Conservation (phyloP, 2,329 filamentous ascomycete genomes). For the Fusarium ramigenum region DNA sequence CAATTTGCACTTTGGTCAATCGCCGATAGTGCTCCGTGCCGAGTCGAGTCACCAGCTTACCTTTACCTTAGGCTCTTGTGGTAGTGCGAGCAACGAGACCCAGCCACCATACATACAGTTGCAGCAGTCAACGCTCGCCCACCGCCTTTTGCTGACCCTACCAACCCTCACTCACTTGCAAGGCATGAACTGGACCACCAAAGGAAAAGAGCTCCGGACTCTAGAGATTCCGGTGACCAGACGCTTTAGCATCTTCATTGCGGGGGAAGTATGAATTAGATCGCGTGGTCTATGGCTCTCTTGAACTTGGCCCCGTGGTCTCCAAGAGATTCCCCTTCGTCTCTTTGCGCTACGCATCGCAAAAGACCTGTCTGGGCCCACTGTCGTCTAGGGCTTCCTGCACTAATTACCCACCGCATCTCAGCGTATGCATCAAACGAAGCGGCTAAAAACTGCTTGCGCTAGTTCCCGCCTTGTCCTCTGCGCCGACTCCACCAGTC, state of each 20-base stretch:
- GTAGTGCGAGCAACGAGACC: conserved; percentile 20
- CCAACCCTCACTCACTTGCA: conserved; percentile 3
- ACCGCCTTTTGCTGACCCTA: conserved; percentile 34
- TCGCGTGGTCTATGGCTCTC: conserved; percentile 14
- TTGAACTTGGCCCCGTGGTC: conserved; percentile 16
- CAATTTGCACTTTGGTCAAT: conserved; percentile 21
- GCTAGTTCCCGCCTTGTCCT: conserved; percentile 45
- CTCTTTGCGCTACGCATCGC: conserved; percentile 14
- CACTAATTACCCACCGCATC: conserved; percentile 14
- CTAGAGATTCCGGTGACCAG: neutral
- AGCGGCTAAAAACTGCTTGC: conserved; percentile 38
- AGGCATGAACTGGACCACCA: neutral
- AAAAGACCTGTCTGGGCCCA: conserved; percentile 25
- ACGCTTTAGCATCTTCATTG: neutral
- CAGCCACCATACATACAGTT: conserved; percentile 4
- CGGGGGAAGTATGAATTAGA: conserved; percentile 5
- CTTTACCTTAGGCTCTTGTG: neutral
- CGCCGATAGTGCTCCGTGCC: conserved; percentile 32
- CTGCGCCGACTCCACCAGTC: conserved; percentile 22
- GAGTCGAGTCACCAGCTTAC: conserved; percentile 23
- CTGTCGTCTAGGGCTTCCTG: conserved; percentile 5
- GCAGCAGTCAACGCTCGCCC: conserved; percentile 14
- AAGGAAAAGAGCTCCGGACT: neutral
- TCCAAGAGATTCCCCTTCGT: conserved; percentile 8
- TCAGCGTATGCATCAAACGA: conserved; percentile 45